Evolutionary conservation across 768 basidiomycete genomes (phyloP).

Genomic region (Kwoniella dendrophila): DNA sequence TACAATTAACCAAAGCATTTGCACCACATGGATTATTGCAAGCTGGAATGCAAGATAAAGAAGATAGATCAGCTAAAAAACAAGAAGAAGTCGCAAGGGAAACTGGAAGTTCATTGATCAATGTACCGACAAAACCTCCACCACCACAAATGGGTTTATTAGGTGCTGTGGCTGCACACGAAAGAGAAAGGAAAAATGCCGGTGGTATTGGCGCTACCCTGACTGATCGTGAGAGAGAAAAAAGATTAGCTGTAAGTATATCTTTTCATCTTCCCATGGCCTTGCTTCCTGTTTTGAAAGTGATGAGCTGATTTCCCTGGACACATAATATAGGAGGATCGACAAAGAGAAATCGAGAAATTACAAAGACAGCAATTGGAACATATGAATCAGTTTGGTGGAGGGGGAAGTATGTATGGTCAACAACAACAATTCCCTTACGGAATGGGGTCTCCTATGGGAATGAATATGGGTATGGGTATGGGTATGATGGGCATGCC

Average conservation of each 20-base stretch:
- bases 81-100: constrained; percentile 94
- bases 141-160: constrained; percentile 93
- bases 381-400: constrained; percentile 70
- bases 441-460: constrained; percentile 37
- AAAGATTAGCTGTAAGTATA: constrained; percentile 66
- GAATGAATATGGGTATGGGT: constrained; percentile 36
- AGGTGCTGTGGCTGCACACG: constrained; percentile 93
- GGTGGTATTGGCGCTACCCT: constrained; percentile 92
- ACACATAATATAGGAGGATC: constrained; percentile 64
- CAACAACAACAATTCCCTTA: constrained; percentile 50
- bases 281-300: not conserved
- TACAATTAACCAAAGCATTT: constrained; percentile 88
- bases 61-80: constrained; percentile 90
- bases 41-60: constrained; percentile 91
- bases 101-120: constrained; percentile 85
- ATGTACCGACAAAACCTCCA: constrained; percentile 92
- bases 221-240: constrained; percentile 93
- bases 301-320: not conserved
- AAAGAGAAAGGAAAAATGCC: constrained; percentile 89
- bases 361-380: constrained; percentile 85
- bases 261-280: not conserved
- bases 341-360: constrained; percentile 89
- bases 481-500: constrained; percentile 45
- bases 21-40: constrained; percentile 92
- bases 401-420: constrained; percentile 63